Evolutionary conservation across 78 protist genomes (phyloP).

Genomic region (Protostelium mycophagum): DNA sequence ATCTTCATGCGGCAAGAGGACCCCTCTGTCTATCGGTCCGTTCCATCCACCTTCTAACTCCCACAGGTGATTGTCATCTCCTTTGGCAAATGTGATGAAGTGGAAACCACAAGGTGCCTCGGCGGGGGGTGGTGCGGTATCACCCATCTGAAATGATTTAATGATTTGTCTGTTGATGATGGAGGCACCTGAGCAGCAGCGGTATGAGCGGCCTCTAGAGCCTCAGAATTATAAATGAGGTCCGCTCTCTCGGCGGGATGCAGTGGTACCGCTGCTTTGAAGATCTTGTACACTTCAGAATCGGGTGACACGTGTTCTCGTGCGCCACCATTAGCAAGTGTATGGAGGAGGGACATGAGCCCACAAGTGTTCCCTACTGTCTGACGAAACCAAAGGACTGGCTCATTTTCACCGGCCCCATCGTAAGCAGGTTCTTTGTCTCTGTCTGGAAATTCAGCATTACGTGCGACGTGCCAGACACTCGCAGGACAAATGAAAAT

Average conservation of each 20-base stretch:
- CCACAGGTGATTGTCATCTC: neutral
- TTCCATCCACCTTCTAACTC: neutral
- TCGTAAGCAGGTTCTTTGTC: neutral
- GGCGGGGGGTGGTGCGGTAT: neutral
- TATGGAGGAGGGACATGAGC: neutral
- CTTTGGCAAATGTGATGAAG: neutral
- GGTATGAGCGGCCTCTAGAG: neutral
- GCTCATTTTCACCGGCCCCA: neutral
- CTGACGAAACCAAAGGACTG: neutral
- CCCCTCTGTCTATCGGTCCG: neutral
- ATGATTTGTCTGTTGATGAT: too few relatives aligned
- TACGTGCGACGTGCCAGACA: neutral
- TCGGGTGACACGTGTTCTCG: neutral
- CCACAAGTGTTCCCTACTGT: neutral
- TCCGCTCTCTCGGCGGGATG: neutral
- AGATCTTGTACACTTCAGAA: neutral
- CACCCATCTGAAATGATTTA: too few relatives aligned
- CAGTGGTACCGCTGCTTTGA: neutral
- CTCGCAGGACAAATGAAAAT: neutral
- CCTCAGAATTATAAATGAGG: neutral
- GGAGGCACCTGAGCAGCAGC: too few relatives aligned
- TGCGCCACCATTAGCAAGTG: neutral
- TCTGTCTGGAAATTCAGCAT: neutral
- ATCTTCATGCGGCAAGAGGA: neutral
- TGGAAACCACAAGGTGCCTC: neutral